Evolutionary conservation across 495 filamentous ascomycete genomes (phyloP).

Genomic region (Apodospora peruviana): DNA sequence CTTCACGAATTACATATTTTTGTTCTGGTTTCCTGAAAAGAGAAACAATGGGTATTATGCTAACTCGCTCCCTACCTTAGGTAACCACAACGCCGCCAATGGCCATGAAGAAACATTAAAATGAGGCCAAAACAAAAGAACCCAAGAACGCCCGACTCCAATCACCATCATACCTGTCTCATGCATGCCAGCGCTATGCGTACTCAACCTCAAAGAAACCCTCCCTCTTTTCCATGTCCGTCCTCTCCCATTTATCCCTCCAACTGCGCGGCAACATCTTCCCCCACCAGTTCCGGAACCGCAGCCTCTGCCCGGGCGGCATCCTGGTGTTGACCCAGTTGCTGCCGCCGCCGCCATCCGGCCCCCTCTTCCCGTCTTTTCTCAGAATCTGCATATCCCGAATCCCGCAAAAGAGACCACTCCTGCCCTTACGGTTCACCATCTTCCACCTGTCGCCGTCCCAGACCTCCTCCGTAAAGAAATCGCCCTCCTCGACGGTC

Average conservation of each 20-base stretch:
- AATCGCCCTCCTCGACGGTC: conserved; percentile 46
- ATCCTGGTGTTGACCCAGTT: conserved; percentile 29
- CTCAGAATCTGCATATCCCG: conserved; percentile 26
- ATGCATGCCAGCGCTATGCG: background rate
- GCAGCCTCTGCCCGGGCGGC: conserved; percentile 20
- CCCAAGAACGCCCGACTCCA: background rate
- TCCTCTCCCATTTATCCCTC: background rate
- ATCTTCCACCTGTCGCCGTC: conserved; percentile 21
- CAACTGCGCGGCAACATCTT: background rate
- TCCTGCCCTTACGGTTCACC: conserved; percentile 17
- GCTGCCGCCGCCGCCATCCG: conserved; percentile 6
- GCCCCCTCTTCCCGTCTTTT: conserved; percentile 5
- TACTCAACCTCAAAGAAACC: conserved; percentile 4
- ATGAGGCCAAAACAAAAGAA: no score
- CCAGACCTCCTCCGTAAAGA: conserved; percentile 51
- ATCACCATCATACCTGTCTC: background rate
- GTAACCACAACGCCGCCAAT: no score
- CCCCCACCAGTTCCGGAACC: conserved; percentile 14
- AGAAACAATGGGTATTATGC: no score
- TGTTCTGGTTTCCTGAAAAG: no score
- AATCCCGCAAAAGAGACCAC: conserved; percentile 29
- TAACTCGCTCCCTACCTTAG: no score
- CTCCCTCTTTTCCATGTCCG: background rate
- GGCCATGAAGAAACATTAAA: background rate
- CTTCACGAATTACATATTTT: no score